Percentiles rank a stretch among this genome's conserved stretches.
phyloP scores from a whole-genome alignment of 2,329 filamentous ascomycete genomes.

The Microsporum canis region DNA sequence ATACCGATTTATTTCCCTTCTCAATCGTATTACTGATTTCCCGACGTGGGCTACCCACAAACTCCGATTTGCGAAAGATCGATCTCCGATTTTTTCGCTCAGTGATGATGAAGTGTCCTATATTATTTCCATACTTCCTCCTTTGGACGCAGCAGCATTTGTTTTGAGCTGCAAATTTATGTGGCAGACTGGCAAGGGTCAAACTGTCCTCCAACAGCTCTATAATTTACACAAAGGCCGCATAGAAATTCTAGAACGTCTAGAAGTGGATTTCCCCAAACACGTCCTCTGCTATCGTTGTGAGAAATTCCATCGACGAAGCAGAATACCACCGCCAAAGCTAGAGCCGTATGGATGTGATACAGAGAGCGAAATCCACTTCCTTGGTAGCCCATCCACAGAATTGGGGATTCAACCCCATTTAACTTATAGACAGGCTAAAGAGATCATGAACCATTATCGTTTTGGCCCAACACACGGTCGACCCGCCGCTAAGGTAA shows the following conservation, averaged over 20 bases:
- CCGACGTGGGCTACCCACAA: too few relatives aligned
- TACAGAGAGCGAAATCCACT: neutral
- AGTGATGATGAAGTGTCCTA: neutral
- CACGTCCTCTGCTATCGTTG: neutral
- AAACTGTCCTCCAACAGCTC: neutral
- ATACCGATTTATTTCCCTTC: too few relatives aligned
- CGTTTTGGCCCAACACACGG: neutral
- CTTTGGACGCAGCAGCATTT: neutral
- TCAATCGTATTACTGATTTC: too few relatives aligned
- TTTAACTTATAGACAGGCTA: neutral
- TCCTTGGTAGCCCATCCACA: neutral
- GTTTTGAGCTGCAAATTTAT: neutral
- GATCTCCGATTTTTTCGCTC: neutral
- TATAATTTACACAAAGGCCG: neutral
- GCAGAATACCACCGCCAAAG: neutral
- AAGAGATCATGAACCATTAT: neutral
- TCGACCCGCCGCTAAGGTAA: neutral
- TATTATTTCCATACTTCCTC: neutral
- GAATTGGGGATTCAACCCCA: neutral
- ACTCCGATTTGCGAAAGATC: too few relatives aligned
- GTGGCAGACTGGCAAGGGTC: neutral
- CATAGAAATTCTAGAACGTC: neutral
- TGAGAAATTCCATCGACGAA: neutral
- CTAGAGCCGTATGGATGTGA: neutral
- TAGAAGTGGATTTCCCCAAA: neutral